Base-by-base conservation (phyloP, 176 grass and related monocot species). In the Echinochloa phyllopogon region DNA sequence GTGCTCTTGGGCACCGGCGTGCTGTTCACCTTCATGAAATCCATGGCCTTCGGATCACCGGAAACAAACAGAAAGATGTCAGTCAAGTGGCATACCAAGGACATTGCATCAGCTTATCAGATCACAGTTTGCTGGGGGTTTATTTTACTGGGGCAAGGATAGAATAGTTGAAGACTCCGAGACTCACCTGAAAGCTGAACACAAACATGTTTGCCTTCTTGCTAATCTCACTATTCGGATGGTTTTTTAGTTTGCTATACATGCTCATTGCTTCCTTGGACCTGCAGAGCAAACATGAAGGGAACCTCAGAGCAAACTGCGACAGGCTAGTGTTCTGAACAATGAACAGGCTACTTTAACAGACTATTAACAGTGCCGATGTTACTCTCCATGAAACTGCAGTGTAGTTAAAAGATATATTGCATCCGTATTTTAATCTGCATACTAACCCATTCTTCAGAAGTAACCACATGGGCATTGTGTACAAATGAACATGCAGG, bases 201-300 rank as follows among this genome's bases (percentile, higher is more conserved):
- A 83, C 43, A 40, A 95, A 98, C 73, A 95, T 87, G 57, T 85
- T 98, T 60, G 93, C 93, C 65, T 88, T 95, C 66, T 89, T 95
- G 73, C 87, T 92, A 24, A 98, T 87, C 75, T 92, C 90, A 23
- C 48, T 61, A 67, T 94, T 94, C 36, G 91, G 91, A 83, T 98
- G 93, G 65, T 92, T 91, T 40, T 93, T 88, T 3, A 98, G 93
- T 75, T 92, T 98, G 84, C 94, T 92, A 57, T 94, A 92, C 96
- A 92, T 94, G 72, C 78, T 71, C 88, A 89, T 94, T 66, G 96
- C 93, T 91, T 95, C 93, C 79, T 88, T 92, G 45, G 93, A 87
- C 87, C 91, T 98, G 79, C 66, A n/a, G 75, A 82, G 65, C 51
- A 71, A 71, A 0, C 10, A 79, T 76, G 29, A 10, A 70, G 15